Base-by-base conservation (phyloP, 257 asterid genomes). In the Solanum sitiens region DNA sequence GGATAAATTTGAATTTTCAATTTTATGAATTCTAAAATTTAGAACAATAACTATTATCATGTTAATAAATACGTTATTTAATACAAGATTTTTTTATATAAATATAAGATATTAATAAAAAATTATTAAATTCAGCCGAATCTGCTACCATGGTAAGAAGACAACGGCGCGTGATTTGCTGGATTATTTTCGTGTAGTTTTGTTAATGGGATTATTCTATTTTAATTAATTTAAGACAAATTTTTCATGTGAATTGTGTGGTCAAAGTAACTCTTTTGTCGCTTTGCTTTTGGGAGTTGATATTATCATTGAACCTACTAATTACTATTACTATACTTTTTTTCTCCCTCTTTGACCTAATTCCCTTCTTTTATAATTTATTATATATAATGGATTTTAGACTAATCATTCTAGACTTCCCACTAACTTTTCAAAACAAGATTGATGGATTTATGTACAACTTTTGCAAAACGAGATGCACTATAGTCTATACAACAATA, bases 81-180 rank as follows among this genome's bases (percentile, higher is more conserved):
- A 65, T 65, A 25, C 10, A 0, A 30, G 16, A 68, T 21, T 21
- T 21, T 63, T n/a, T 10, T 10, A 10, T 4, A 0, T 4, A 63
- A 63, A 63, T n/a, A n/a, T 61, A 23, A 63, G 0, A 63, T n/a
- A n/a, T 11, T 15, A n/a, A 0, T 6, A 2, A 5, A 5, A 63
- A 65, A 0, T 0, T n/a, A 65, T 5, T 65, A 0, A 65, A 2
- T 65, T 63, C 7, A 63, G 0, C 0, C 0, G 0, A 50, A 50
- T n/a, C n/a, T n/a, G n/a, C n/a, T n/a, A n/a, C 12, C 15, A 4
- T 47, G 18, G 8, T 11, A 80, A 30, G 68, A 13, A 32, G 70
- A 16, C 86, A 50, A 6, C 86, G 86, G 45, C 45, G 86, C 86
- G 70, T 50, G 86, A 50, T 82, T 50, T 82, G 1, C 86, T 50